Conservation (phyloP, 108 stramenopile species). For the Fragilaria crotonensis region DNA sequence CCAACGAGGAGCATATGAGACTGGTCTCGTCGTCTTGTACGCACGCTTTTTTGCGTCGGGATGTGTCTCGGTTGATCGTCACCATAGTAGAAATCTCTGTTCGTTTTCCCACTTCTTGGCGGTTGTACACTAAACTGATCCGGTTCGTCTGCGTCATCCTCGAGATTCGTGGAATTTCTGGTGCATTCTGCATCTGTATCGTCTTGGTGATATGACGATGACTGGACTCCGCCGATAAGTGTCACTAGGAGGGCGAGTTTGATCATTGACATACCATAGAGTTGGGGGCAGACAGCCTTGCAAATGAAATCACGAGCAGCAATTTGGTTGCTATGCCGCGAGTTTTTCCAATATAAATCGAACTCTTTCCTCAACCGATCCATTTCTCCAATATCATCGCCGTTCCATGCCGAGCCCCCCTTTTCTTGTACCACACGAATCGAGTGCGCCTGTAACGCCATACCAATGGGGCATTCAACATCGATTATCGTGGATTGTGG, state of each 20-base stretch:
- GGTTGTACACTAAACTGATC: constrained; percentile 36
- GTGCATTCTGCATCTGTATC: background rate
- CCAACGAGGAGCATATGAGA: constrained; percentile 88
- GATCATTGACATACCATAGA: constrained; percentile 90
- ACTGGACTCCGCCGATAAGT: constrained; percentile 84
- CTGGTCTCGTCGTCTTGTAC: constrained; percentile 63
- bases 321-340: constrained; percentile 26
- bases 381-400: constrained; percentile 10
- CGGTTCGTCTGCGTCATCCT: constrained; percentile 28
- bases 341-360: constrained; percentile 75
- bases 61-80: too few relatives aligned
- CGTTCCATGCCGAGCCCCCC: constrained; percentile 27
- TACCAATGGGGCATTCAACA: constrained; percentile 80
- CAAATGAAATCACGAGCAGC: constrained; percentile 88
- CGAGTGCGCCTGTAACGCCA: constrained; percentile 85
- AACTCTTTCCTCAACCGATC: constrained; percentile 83
- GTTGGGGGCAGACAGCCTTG: constrained; percentile 89
- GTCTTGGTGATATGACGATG: constrained; percentile 6
- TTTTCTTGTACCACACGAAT: constrained; percentile 56
- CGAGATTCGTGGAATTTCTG: background rate
- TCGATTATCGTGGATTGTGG: constrained; percentile 24
- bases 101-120: background rate
- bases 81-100: constrained; percentile 18
- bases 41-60: constrained; percentile 31
- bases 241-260: constrained; percentile 93